Conservation (phyloP, 139 green algal species). For the Tetraselmis chui region DNA sequence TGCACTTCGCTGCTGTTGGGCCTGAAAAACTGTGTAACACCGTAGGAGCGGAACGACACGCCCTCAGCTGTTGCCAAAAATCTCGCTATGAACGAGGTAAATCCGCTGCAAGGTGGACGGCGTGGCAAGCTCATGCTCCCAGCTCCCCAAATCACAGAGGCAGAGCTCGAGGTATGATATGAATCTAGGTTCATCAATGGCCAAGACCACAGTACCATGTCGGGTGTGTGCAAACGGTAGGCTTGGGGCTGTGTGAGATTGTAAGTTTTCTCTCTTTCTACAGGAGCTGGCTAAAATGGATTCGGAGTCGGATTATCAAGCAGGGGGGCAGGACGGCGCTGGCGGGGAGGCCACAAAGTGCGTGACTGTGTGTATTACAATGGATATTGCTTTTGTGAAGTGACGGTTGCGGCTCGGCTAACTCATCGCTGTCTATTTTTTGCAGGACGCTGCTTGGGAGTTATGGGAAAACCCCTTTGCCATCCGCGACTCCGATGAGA, state of each 20-base stretch:
- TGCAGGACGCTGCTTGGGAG: neutral
- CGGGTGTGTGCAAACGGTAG: constrained; percentile 69
- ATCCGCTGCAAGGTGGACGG: constrained; percentile 30
- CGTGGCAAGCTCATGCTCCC: constrained; percentile 86
- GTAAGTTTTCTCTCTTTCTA: no score
- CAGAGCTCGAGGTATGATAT: constrained; percentile 84
- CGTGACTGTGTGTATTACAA: neutral
- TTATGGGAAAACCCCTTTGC: constrained; percentile 1
- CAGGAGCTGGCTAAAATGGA: neutral
- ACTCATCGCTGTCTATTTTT: neutral
- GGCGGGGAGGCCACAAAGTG: constrained; percentile 1
- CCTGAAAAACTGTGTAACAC: neutral
- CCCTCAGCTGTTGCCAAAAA: constrained; percentile 51
- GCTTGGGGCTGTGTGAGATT: no score
- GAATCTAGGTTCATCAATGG: constrained; percentile 48
- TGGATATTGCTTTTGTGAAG: no score
- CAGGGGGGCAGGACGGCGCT: constrained; percentile 3
- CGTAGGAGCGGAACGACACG: constrained; percentile 36
- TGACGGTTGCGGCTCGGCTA: neutral
- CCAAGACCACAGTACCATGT: constrained; percentile 58
- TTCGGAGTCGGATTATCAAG: neutral
- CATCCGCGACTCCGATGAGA: constrained; percentile 67
- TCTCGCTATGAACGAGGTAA: constrained; percentile 61
- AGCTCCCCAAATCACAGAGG: constrained; percentile 61
- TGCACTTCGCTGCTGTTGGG: no score